Percentiles rank a stretch among this genome's conserved stretches.
phyloP scores from a whole-genome alignment of 1,284 basidiomycete species.

The Cryptococcus jaspeensis region DNA sequence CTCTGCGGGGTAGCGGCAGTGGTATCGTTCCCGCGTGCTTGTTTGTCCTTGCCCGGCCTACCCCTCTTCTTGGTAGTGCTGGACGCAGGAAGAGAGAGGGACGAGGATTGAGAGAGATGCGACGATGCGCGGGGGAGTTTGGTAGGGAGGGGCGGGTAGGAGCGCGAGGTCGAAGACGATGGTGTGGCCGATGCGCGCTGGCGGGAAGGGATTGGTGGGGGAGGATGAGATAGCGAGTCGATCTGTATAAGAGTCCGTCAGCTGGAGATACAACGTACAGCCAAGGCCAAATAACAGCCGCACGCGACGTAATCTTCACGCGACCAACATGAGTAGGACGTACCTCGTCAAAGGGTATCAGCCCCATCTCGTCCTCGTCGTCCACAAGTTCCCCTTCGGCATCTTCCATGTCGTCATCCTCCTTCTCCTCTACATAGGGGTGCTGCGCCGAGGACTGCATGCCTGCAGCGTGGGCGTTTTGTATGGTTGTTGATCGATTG shows the following conservation, averaged over 20 bases:
- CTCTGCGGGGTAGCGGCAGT: neutral
- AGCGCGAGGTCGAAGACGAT: neutral
- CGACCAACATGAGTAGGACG: neutral
- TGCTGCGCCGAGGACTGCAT: too few species aligned
- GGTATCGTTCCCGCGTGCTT: neutral
- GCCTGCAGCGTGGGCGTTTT: too few species aligned
- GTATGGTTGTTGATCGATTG: too few species aligned
- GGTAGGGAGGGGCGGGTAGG: constrained; percentile 3
- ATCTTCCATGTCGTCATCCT: constrained; percentile 26
- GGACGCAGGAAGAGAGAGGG: neutral
- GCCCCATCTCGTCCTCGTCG: constrained; percentile 15
- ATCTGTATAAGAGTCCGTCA: neutral
- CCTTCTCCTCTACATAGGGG: constrained; percentile 13
- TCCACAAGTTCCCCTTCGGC: constrained; percentile 35
- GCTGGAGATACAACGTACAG: too few species aligned
- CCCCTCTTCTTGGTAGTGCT: constrained; percentile 21
- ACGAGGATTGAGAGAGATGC: neutral
- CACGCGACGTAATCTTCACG: too few species aligned
- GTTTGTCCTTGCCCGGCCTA: constrained; percentile 1
- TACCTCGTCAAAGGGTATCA: constrained; percentile 5
- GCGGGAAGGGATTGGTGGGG: neutral
- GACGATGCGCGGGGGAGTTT: constrained; percentile 5
- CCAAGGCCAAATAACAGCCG: too few species aligned
- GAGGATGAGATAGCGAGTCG: neutral
- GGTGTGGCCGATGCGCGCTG: neutral